phyloP scores from a whole-genome alignment of 768 basidiomycete genomes.

The Collybiopsis confluens region DNA sequence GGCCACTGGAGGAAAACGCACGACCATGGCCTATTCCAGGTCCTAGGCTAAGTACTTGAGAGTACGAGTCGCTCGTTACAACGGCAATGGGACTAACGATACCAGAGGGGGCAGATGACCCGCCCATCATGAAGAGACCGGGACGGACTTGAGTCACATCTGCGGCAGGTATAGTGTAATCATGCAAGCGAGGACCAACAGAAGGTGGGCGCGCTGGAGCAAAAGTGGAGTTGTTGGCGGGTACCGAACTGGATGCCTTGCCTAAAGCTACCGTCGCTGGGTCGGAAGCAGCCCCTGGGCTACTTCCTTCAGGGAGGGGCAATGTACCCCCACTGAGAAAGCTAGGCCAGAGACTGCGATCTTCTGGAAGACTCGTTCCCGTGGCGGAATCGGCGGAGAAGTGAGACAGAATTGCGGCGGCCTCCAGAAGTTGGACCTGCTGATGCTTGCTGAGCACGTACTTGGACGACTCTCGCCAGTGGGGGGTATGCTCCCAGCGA shows the following conservation, averaged over 20 bases:
- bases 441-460: constrained; percentile 93
- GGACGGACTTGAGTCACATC: constrained; percentile 57
- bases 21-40: constrained; percentile 8
- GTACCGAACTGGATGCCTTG: constrained; percentile 8
- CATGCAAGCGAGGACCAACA: constrained; percentile 59
- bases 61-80: background rate
- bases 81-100: background rate
- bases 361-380: constrained; percentile 85
- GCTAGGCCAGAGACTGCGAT: constrained; percentile 89
- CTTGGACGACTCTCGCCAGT: constrained; percentile 91
- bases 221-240: constrained; percentile 15
- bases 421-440: constrained; percentile 95
- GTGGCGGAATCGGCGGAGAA: constrained; percentile 58
- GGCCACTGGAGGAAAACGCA: background rate
- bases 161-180: constrained; percentile 49
- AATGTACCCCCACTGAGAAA: constrained; percentile 71
- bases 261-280: background rate
- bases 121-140: constrained; percentile 42
- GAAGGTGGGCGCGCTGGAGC: constrained; percentile 33
- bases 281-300: too few relatives aligned
- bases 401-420: constrained; percentile 92
- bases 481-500: constrained; percentile 95
- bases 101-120: constrained; percentile 17
- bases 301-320: constrained; percentile 41
- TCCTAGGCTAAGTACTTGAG: constrained; percentile 1